A percentile compares a stretch with the other conserved stretches of the same genome.
Conservation (phyloP, 495 filamentous ascomycete genomes). For the Tuber borchii region DNA sequence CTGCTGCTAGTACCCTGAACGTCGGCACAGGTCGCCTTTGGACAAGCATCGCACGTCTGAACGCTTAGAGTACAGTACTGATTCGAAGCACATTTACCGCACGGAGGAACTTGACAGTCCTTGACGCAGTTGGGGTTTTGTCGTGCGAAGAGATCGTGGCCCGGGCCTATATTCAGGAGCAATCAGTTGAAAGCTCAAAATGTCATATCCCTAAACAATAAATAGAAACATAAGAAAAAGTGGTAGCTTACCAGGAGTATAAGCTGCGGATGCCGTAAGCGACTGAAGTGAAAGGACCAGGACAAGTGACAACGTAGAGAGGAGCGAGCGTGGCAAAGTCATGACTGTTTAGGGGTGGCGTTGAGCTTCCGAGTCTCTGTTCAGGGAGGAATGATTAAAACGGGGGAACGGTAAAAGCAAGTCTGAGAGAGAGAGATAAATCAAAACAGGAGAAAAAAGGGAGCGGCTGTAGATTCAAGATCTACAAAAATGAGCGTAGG, state of each 20-base stretch:
- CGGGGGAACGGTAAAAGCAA: constrained; percentile 2
- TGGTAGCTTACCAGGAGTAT: constrained; percentile 24
- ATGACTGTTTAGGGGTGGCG: constrained; percentile 10
- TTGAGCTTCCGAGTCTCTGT: constrained; percentile 4
- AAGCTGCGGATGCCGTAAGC: constrained; percentile 22
- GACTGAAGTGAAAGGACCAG: constrained; percentile 28
- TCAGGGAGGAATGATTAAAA: background rate
- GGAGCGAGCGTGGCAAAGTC: constrained; percentile 21
- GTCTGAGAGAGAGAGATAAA: background rate
- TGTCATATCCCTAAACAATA: background rate
- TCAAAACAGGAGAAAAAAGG: constrained; percentile 12
- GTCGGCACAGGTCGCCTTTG: constrained; percentile 21
- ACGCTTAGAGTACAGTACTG: constrained; percentile 30
- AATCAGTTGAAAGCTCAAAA: background rate
- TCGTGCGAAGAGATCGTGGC: constrained; percentile 34
- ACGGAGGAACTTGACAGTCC: constrained; percentile 23
- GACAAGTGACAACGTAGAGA: constrained; percentile 16
- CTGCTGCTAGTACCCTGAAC: constrained; percentile 1
- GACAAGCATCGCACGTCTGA: constrained; percentile 36
- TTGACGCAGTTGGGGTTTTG: constrained; percentile 28
- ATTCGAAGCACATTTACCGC: constrained; percentile 19
- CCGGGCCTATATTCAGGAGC: constrained; percentile 14
- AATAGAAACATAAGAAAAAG: background rate
- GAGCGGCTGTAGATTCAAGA: constrained; percentile 34
- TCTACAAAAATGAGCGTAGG: constrained; percentile 22